Base-by-base conservation (phyloP, 495 filamentous ascomycete genomes). In the Podospora sp. region DNA sequence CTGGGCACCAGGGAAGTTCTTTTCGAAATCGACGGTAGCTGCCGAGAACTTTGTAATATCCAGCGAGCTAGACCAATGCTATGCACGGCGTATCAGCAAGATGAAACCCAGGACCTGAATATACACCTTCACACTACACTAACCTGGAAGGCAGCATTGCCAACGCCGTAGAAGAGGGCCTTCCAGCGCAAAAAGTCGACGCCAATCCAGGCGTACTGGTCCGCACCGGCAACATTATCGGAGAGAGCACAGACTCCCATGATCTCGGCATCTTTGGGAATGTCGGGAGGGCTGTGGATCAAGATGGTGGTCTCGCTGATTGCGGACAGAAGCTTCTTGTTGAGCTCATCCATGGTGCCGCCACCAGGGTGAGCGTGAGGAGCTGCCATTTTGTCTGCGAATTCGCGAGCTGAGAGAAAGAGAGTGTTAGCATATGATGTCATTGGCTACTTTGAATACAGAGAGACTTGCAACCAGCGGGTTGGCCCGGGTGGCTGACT, bases 151-250 rank as follows among this genome's bases (percentile, higher is more conserved):
- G 16, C 11, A 3, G 22, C 61, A 1, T 67, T n/a, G 18, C 71
- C 71, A 40, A 77, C 69, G 6, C 64, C 60, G n/a, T 72, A 40
- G 59, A 80, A 72, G 8, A 77, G 73, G 12, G 68, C 55, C 69
- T 77, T 78, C 67, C 74, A 81, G 0, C 65, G 68, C 9, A 81
- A 49, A 58, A 79, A 80, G 63, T 81, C 78, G 27, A 70, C 60
- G 6, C 76, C 71, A 21, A 79, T 77, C 76, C 77, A 81, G 40
- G 72, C 79, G 16, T 78, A 74, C 29, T 74, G 69, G 46, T 71
- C 52, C 24, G 49, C 66, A 24, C 64, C 66, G 1, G 74, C 70
- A 51, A 71, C 52, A 0, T 74, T 63, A n/a, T 62, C 29, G 1
- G 77, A 65, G 6, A 80, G 67, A 33, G 69, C 72, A 36, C 77